Base-by-base conservation (phyloP, 805 yeast species). In the Candida insectorum region DNA sequence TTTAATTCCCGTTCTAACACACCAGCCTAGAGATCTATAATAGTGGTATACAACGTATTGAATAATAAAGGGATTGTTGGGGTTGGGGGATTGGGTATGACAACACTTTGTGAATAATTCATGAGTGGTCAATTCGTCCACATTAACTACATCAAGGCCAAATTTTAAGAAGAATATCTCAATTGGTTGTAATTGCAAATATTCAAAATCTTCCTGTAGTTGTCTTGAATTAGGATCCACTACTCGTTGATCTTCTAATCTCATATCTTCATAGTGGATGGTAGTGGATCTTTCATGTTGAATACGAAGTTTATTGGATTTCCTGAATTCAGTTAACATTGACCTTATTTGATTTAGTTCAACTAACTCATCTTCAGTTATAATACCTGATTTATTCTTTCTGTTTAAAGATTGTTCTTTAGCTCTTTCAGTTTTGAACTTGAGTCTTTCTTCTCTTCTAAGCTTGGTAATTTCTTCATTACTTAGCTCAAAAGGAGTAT, bases 1-100 rank as follows among this genome's bases (percentile, higher is more conserved):
- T 56, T 93, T 93, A 36, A 88, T 75, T 0, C 97, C 98, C 0
- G 89, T 76, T 38, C 94, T 70, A 2, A 82, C 93, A 64, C 97
- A 91, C 97, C 97, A 93, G 0, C 97, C 97, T 16, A 77, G 69
- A 0, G 96, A 80, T 33, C 95, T 71, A 58, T 79, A 89, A 54
- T 91, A 88, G 51, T 87, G 94, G 49, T 89, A 91, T 1, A 75
- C 89, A 4, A 77, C 79, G 48, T 84, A 91, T 29, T 73, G 69
- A 2, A 69, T 42, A 2, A 83, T 47, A 40, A 81, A 77, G 16
- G 48, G 38, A 28, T 56, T 62, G 3, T 31, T 24, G 14, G 45
- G 28, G 5, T 18, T 7, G 4, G 41, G 43, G 2, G 16, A 14
- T 9, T 12, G 5, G 12, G 27, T 11, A 12, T 21, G 11, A 18